phyloP scores from a whole-genome alignment of 1,284 basidiomycete genomes.

The Polyporus tsugae region DNA sequence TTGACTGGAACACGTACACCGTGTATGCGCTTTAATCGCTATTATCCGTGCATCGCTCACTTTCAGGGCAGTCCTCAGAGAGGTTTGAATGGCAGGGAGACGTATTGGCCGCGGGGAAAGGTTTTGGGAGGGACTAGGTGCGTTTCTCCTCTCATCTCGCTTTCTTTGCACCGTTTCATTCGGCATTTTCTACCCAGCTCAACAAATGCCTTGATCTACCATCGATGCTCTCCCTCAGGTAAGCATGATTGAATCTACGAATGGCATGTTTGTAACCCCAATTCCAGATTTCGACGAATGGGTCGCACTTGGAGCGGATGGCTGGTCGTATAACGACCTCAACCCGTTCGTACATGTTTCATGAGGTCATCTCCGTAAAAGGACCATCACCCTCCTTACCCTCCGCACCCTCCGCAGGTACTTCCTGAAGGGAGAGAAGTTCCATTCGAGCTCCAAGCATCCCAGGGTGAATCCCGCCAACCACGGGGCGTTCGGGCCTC shows the following conservation, averaged over 20 bases:
- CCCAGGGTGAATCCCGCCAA: neutral
- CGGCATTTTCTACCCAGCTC: constrained; percentile 13
- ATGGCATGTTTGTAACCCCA: neutral
- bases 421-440: constrained; percentile 41
- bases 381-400: neutral
- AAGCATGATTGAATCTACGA: neutral
- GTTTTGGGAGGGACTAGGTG: constrained; percentile 34
- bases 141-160: neutral
- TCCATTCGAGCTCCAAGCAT: neutral
- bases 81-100: constrained; percentile 23
- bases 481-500: constrained; percentile 33
- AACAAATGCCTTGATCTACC: constrained; percentile 32
- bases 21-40: neutral
- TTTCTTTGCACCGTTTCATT: neutral
- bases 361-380: neutral
- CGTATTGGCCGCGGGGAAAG: constrained; percentile 31
- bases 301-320: constrained; percentile 45
- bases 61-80: constrained; percentile 26
- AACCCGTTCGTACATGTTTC: constrained; percentile 36
- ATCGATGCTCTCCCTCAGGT: constrained; percentile 34
- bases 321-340: constrained; percentile 48
- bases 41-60: neutral
- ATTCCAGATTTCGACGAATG: constrained; percentile 49
- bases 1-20: neutral
- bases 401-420: constrained; percentile 34